Percentiles rank a stretch among this genome's conserved stretches.
Evolutionary conservation across 2,329 filamentous ascomycete species (phyloP).

Genomic region (Curvularia sp.): DNA sequence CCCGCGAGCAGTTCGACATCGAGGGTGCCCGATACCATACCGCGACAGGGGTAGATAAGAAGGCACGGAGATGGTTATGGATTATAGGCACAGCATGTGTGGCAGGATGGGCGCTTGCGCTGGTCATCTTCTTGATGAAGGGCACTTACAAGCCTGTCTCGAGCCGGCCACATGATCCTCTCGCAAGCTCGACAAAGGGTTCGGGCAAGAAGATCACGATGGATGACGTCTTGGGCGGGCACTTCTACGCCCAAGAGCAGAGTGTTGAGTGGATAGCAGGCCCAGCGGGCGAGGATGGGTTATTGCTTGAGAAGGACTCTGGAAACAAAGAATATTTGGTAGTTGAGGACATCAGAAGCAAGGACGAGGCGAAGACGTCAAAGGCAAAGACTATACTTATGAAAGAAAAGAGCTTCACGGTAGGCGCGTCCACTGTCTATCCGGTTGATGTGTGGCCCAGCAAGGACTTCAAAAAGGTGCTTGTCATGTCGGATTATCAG

Average conservation of each 20-base stretch:
- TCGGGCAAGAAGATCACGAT: slow-evolving; percentile 76
- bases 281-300: slow-evolving; percentile 78
- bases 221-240: slow-evolving; percentile 71
- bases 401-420: slow-evolving; percentile 69
- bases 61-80: slow-evolving; percentile 68
- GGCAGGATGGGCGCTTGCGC: slow-evolving; percentile 71
- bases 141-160: slow-evolving; percentile 72
- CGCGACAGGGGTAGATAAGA: slow-evolving; percentile 67
- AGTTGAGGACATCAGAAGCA: slow-evolving; percentile 80
- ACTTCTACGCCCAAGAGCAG: slow-evolving; percentile 70
- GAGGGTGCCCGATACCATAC: slow-evolving; percentile 58
- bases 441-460: slow-evolving; percentile 76
- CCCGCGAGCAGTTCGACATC: slow-evolving; percentile 59
- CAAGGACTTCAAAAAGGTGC: slow-evolving; percentile 81
- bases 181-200: slow-evolving; percentile 67
- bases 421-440: slow-evolving; percentile 62
- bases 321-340: slow-evolving; percentile 74
- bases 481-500: slow-evolving; percentile 75
- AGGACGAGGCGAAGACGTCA: slow-evolving; percentile 50
- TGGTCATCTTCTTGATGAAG: slow-evolving; percentile 70
- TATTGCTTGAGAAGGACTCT: slow-evolving; percentile 77
- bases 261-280: slow-evolving; percentile 80
- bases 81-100: slow-evolving; percentile 67
- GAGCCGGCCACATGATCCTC: slow-evolving; percentile 70
- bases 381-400: slow-evolving; percentile 74